Conservation (phyloP, 352 stramenopile species). For the Pythium monospermum region DNA sequence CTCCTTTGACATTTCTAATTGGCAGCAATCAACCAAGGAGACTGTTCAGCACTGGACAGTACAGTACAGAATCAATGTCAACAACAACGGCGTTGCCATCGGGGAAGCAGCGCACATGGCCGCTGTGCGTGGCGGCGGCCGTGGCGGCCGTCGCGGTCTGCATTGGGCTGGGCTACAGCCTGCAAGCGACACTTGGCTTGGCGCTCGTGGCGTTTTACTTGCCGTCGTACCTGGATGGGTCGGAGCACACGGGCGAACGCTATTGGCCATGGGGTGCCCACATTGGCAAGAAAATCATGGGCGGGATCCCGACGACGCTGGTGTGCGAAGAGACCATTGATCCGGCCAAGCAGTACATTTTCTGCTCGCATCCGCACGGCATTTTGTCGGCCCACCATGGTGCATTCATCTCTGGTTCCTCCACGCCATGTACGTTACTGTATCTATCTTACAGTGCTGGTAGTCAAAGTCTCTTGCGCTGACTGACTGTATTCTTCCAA, state of each 20-base stretch:
- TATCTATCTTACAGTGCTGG: too few relatives aligned
- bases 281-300: slow-evolving; percentile 15
- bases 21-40: too few relatives aligned
- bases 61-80: too few relatives aligned
- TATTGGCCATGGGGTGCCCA: slow-evolving; percentile 22
- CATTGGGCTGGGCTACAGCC: neutral
- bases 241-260: slow-evolving; percentile 23
- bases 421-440: slow-evolving; percentile 36
- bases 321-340: slow-evolving; percentile 68
- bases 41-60: too few relatives aligned
- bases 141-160: slow-evolving; percentile 20
- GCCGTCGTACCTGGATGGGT: slow-evolving; percentile 26
- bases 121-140: slow-evolving; percentile 15
- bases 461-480: too few relatives aligned
- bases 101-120: slow-evolving; percentile 19
- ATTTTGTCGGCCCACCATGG: slow-evolving; percentile 69
- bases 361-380: slow-evolving; percentile 74
- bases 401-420: slow-evolving; percentile 49
- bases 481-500: neutral
- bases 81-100: neutral
- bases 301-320: slow-evolving; percentile 43
- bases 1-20: too few relatives aligned
- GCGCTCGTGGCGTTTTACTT: slow-evolving; percentile 21
- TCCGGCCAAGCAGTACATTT: slow-evolving; percentile 65
- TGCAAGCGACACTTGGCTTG: slow-evolving; percentile 14